phyloP scores from a whole-genome alignment of 2,329 filamentous ascomycete species.

The Aureobasidium mangrovei region DNA sequence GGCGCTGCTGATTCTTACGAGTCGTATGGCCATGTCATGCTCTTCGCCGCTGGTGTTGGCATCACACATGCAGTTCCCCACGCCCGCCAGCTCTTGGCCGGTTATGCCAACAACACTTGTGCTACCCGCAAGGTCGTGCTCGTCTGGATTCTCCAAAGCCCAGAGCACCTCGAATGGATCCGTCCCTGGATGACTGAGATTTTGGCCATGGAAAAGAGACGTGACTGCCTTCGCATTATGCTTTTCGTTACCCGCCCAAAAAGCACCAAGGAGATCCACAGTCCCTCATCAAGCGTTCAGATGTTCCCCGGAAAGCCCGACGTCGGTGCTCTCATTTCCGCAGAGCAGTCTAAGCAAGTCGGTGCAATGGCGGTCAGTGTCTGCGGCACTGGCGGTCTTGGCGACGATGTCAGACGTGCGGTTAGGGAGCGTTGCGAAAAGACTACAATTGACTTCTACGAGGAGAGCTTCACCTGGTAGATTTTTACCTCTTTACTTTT shows the following conservation, averaged over 20 bases:
- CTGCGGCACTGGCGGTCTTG: conserved; percentile 64
- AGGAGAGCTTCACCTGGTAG: conserved; percentile 66
- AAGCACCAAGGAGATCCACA: conserved; percentile 71
- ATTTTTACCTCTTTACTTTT: neutral
- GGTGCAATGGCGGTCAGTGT: conserved; percentile 85
- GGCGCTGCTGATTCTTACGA: conserved; percentile 60
- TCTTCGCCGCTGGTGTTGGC: conserved; percentile 86
- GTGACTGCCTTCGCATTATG: conserved; percentile 75
- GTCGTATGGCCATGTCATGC: conserved; percentile 84
- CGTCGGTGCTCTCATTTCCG: conserved; percentile 65
- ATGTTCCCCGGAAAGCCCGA: conserved; percentile 89
- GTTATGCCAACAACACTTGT: conserved; percentile 58
- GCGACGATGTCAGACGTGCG: conserved; percentile 63
- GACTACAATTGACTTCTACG: conserved; percentile 66
- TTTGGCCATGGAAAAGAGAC: conserved; percentile 67
- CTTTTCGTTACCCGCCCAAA: conserved; percentile 86
- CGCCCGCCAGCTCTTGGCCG: conserved; percentile 55
- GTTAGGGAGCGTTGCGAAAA: conserved; percentile 56
- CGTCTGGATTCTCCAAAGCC: conserved; percentile 87
- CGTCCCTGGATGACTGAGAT: conserved; percentile 85
- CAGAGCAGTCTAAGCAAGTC: conserved; percentile 71
- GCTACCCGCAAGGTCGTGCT: conserved; percentile 75
- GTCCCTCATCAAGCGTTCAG: conserved; percentile 69
- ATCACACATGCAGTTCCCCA: conserved; percentile 94
- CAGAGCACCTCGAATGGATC: conserved; percentile 87